Conservation (phyloP, 345 rosid species). For the Carallia pectinifolia region DNA sequence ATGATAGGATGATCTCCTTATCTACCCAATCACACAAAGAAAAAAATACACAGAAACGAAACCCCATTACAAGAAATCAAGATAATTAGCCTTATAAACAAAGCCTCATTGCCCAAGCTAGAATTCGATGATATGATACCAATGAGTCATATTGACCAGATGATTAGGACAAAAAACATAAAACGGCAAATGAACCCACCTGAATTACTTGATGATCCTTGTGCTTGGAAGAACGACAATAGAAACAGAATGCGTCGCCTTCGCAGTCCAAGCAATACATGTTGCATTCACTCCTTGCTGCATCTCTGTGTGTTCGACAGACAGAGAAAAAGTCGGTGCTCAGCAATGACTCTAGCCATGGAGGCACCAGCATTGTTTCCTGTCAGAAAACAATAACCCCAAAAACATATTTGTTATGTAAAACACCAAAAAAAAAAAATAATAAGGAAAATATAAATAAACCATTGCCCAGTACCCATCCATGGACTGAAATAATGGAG, state of each 20-base stretch:
- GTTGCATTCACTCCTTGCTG: conserved; percentile 76
- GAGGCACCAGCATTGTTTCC: conserved; percentile 61
- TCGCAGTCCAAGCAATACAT: conserved; percentile 83
- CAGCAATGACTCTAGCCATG: conserved; percentile 76
- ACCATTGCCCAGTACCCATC: background rate
- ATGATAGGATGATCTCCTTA: conserved; percentile 86
- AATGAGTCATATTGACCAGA: background rate
- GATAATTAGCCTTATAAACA: background rate
- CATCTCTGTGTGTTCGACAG: conserved; percentile 58
- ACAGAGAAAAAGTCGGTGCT: conserved; percentile 56
- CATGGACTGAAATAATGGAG: background rate
- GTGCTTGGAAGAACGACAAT: conserved; percentile 78
- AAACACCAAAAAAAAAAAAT: background rate
- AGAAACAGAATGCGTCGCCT: conserved; percentile 65
- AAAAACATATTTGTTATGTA: background rate
- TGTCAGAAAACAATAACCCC: conserved; percentile 4
- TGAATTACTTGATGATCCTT: conserved; percentile 77
- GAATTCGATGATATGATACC: background rate
- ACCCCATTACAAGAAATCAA: background rate
- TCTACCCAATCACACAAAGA: conserved; percentile 27
- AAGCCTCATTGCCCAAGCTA: background rate
- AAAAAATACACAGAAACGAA: too few relatives aligned
- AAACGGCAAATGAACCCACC: conserved; percentile 27
- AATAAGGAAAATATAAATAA: background rate
- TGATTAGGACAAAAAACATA: background rate